Base-by-base conservation (phyloP, 192 early-diverging fungal genomes). In the Mortierella alpina region DNA sequence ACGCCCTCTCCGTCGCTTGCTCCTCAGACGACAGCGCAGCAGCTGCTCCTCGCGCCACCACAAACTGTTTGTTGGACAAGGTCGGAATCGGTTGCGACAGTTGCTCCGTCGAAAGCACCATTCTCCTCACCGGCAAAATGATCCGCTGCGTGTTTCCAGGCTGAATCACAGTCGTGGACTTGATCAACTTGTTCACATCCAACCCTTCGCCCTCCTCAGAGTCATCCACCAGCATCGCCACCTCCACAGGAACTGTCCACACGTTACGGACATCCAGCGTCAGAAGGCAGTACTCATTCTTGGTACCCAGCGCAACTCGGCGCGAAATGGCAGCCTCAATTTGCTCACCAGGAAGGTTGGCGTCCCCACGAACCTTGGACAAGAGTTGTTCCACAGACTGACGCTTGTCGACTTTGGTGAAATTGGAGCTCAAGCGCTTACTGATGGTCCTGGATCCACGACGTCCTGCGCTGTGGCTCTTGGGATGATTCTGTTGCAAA, bases 231-330 rank as follows among this genome's bases (percentile, higher is more conserved):
- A 87, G 82, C 86, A 95, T 93, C 0, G 75, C 72, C 23, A 95
- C 87, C 54, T 96, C 90, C 70, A 96, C 94, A 17, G 91, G 87
- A 15, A 88, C 73, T 7, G 84, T 89, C 90, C 92, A 93, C 14
- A 87, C 70, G 74, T 96, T 96, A 51, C 88, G 75, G 31, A 96
- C 75, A 86, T 96, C 94, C 84, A 96, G 72, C 9, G 92, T 94
- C 31, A 95, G 75, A 39, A 96, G 61, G 84, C 90, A 96, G 54
- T 90, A 93, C 41, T 94, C 90, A 55, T 87, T 83, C 66, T 82
- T 81, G 55, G 79, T 86, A 52, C 77, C 77, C n/a, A 80, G 6
- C 1, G 77, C 77, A 9, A 80, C 77, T 10, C 77, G 63, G 10
- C 77, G 63, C 4, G 77, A 80, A 55, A 80, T 80, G 14, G 77